phyloP scores from a whole-genome alignment of 768 basidiomycete species.

The Podaxis sp. region DNA sequence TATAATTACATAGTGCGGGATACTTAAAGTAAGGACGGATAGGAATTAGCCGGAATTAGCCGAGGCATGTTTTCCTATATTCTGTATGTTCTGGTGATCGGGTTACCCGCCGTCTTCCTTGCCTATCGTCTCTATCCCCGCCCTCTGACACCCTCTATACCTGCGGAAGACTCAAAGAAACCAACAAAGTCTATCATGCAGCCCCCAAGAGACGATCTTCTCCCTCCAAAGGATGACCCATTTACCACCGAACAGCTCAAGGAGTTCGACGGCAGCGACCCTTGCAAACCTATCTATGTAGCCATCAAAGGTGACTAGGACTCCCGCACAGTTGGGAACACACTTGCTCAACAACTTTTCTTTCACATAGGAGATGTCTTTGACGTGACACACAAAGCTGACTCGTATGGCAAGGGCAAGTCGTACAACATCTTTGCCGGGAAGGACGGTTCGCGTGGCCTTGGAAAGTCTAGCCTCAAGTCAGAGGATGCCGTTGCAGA shows the following conservation, averaged over 20 bases:
- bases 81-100: constrained; percentile 27
- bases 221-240: constrained; percentile 75
- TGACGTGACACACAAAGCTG: constrained; percentile 81
- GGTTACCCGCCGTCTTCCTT: constrained; percentile 27
- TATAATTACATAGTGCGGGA: not conserved
- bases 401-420: constrained; percentile 84
- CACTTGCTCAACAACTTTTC: not conserved
- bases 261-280: constrained; percentile 67
- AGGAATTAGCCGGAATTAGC: constrained; percentile 14
- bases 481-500: constrained; percentile 85
- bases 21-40: not conserved
- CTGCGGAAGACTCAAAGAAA: constrained; percentile 29
- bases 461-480: constrained; percentile 89
- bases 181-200: constrained; percentile 69
- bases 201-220: constrained; percentile 55
- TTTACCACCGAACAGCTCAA: constrained; percentile 70
- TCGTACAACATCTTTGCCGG: constrained; percentile 89
- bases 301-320: constrained; percentile 77
- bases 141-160: constrained; percentile 17
- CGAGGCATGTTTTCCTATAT: constrained; percentile 21
- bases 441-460: constrained; percentile 86
- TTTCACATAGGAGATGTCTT: constrained; percentile 75
- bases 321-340: not conserved
- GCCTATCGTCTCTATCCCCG: constrained; percentile 20
- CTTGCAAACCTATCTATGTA: constrained; percentile 77